Evolutionary conservation across 495 filamentous ascomycete species (phyloP).

Genomic region (Penicillium diatomitis): DNA sequence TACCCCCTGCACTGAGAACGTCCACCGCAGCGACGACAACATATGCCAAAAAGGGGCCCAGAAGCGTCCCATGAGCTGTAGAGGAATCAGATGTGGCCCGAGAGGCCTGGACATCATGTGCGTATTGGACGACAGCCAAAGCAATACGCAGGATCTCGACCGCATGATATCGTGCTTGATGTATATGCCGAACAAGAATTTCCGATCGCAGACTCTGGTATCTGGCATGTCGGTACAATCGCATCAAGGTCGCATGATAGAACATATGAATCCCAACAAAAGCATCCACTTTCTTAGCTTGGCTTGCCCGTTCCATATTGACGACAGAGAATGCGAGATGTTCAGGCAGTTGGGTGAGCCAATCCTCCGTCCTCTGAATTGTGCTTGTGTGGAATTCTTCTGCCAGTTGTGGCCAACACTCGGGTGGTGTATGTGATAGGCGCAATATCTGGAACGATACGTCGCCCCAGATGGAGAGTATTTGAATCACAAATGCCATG

Average conservation of each 20-base stretch:
- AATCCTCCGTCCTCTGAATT: constrained; percentile 39
- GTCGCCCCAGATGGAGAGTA: constrained; percentile 56
- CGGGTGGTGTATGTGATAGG: constrained; percentile 37
- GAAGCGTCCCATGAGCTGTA: constrained; percentile 8
- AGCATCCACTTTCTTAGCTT: constrained; percentile 37
- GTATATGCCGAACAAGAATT: constrained; percentile 27
- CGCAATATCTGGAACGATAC: constrained; percentile 50
- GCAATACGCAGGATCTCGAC: constrained; percentile 31
- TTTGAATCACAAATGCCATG: constrained; percentile 52
- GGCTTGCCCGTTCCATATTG: constrained; percentile 42
- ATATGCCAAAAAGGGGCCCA: constrained; percentile 38
- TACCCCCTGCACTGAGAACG: constrained; percentile 33
- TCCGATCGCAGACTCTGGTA: constrained; percentile 22
- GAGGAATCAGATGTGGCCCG: constrained; percentile 10
- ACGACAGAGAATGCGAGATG: constrained; percentile 36
- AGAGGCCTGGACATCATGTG: constrained; percentile 13
- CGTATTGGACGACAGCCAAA: constrained; percentile 17
- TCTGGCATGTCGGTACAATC: constrained; percentile 52
- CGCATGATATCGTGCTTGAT: constrained; percentile 32
- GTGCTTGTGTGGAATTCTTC: constrained; percentile 42
- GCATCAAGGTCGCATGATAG: constrained; percentile 51
- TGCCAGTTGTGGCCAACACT: constrained; percentile 33
- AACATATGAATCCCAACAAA: constrained; percentile 54
- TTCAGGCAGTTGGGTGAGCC: constrained; percentile 39
- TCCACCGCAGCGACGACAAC: constrained; percentile 39